Evolutionary conservation across 148 eudicot species (phyloP), one percentile per base, ranked within the genome.

Genomic region (Vaccinium corymbosum): DNA sequence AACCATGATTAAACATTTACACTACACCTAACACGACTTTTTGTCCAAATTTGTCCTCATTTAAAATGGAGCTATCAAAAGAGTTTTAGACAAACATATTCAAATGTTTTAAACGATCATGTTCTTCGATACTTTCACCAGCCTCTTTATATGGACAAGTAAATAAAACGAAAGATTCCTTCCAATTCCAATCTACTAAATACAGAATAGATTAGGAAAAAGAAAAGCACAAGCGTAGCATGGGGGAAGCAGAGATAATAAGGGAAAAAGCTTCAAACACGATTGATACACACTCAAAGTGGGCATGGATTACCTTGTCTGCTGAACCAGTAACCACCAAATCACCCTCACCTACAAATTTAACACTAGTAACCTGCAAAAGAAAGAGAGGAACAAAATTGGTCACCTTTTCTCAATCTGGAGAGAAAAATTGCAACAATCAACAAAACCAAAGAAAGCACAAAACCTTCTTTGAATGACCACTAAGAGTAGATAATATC

Each of bases 401-500:
- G 25, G 84, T 22, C 7, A 53, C 19, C 5, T 19, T 55, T 32
- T 59, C 4, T 42, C 78, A 48, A 17, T 53, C 17, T 71, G 82
- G 73, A 85, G 76, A 80, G 22, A 49, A 64, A 55, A 81, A 38
- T 50, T 29, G 50, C 78, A 53, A 6, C 6, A 53, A 56, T 57
- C 68, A 73, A 85, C 83, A 73, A 25, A 48, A 52, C 71, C 22
- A 15, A 68, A 56, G 25, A 74, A 76, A 61, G 76, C 56, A 82
- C 6, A 9, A 10, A 55, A 95, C 99, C 99, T 92, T 94, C 93
- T 97, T 97, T 70, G 99, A 93, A 84, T 97, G 99, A 84, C 98
- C 98, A 88, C 94, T 97, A 50, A 94, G 97, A 16, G 97, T 97
- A 46, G 99, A 92, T 87, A 93, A 83, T 53, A 92, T 93, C 91